These are phyloP conservation scores for Xylariales sp. DNA, from an alignment of 2,329 filamentous ascomycete genomes.

Conservation along the genomic window DNA sequence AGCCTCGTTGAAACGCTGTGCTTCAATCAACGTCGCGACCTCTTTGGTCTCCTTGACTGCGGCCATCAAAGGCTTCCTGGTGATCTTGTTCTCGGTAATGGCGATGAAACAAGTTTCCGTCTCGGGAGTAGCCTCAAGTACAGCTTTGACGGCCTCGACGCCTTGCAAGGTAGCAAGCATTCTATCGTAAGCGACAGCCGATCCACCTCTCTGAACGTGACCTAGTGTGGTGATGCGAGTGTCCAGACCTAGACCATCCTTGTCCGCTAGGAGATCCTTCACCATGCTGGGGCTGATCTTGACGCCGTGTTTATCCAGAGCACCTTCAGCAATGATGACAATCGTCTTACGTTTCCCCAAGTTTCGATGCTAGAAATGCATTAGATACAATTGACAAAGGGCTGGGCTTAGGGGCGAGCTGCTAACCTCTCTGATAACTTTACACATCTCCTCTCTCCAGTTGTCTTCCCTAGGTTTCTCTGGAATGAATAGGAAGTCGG, in stretches of 20 bases:
- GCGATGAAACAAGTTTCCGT: slow-evolving; percentile 95
- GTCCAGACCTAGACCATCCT: slow-evolving; percentile 81
- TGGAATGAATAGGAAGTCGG: slow-evolving; percentile 96
- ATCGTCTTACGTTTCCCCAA: slow-evolving; percentile 97
- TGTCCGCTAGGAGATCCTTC: slow-evolving; percentile 86
- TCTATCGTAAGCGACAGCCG: slow-evolving; percentile 92
- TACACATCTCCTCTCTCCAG: slow-evolving; percentile 90
- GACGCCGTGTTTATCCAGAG: slow-evolving; percentile 83
- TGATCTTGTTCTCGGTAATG: slow-evolving; percentile 97
- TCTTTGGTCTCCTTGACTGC: slow-evolving; percentile 88
- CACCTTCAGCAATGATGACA: slow-evolving; percentile 96
- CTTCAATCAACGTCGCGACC: slow-evolving; percentile 83
- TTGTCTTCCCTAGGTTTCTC: slow-evolving; percentile 89
- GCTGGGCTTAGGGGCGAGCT: background rate
- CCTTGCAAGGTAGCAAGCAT: slow-evolving; percentile 94
- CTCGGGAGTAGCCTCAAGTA: slow-evolving; percentile 87
- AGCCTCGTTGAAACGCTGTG: slow-evolving; percentile 85
- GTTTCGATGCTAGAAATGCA: slow-evolving; percentile 74
- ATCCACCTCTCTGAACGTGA: slow-evolving; percentile 95
- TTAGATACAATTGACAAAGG: slow-evolving; percentile 28
- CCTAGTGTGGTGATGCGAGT: slow-evolving; percentile 95
- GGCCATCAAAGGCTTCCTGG: slow-evolving; percentile 87
- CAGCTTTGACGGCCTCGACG: slow-evolving; percentile 91
- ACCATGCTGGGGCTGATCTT: slow-evolving; percentile 86
- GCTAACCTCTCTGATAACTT: slow-evolving; percentile 76